These are phyloP conservation scores for Zygosaccharomyces sapae DNA, from an alignment of 1,139 yeast genomes.

Conservation along the genomic window DNA sequence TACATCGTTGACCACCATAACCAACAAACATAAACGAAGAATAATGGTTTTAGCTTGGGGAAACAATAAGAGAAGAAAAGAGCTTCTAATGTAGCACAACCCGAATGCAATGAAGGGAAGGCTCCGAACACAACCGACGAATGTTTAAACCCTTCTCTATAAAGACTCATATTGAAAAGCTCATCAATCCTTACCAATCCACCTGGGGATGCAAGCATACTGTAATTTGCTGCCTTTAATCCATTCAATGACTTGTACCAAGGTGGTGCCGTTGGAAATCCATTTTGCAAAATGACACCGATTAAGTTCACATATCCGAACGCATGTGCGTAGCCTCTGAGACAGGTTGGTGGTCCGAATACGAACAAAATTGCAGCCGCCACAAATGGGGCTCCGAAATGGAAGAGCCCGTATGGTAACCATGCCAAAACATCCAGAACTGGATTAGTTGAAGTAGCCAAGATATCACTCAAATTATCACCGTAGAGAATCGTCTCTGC, in stretches of 20 bases:
- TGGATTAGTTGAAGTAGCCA: conserved; percentile 69
- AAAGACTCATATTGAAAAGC: conserved; percentile 74
- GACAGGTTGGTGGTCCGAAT: conserved; percentile 88
- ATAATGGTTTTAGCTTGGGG: conserved; percentile 60
- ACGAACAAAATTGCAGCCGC: conserved; percentile 75
- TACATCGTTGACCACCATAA: conserved; percentile 99
- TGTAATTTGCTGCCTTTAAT: conserved; percentile 82
- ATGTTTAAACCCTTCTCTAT: conserved; percentile 77
- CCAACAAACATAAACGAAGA: conserved; percentile 79
- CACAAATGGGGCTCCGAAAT: conserved; percentile 84
- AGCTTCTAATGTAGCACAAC: conserved; percentile 91
- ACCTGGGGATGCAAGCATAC: conserved; percentile 94
- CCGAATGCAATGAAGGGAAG: conserved; percentile 93
- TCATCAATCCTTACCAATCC: conserved; percentile 88
- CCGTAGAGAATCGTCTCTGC: conserved; percentile 92
- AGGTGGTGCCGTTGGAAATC: conserved; percentile 96
- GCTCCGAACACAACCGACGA: conserved; percentile 98
- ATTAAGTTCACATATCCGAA: conserved; percentile 94
- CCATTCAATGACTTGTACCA: conserved; percentile 93
- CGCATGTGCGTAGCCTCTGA: conserved; percentile 86
- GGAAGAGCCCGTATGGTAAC: conserved; percentile 93
- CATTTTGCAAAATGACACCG: conserved; percentile 77
- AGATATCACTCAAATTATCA: conserved; percentile 80
- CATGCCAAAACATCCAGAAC: conserved; percentile 82
- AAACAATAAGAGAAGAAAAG: conserved; percentile 77